These are phyloP conservation scores for Pseudonitzschia pungens DNA, from an alignment of 108 stramenopile species.

Conservation along the genomic window DNA sequence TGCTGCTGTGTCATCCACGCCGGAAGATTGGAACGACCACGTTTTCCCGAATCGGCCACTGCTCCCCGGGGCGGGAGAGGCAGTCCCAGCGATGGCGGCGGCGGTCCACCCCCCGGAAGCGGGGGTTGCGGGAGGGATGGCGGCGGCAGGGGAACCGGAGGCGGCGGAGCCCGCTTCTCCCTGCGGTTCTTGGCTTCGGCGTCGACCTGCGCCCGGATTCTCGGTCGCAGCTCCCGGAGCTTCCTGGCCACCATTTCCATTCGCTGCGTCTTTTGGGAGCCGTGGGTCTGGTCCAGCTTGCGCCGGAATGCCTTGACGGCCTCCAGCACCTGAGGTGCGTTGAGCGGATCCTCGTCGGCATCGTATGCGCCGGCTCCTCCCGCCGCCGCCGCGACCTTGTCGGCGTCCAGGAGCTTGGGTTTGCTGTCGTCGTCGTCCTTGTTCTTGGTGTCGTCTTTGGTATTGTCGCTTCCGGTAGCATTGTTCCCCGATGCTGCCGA, in stretches of 20 bases:
- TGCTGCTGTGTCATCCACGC: constrained; percentile 77
- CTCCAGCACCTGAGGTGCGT: constrained; percentile 72
- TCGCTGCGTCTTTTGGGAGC: constrained; percentile 50
- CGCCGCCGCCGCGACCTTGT: constrained; percentile 43
- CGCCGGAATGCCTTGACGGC: constrained; percentile 77
- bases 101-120: constrained; percentile 21
- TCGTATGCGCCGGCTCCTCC: constrained; percentile 52
- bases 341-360: constrained; percentile 81
- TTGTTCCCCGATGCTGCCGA: not conserved
- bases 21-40: constrained; percentile 77
- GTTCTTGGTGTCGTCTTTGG: not conserved
- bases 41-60: constrained; percentile 45
- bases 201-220: constrained; percentile 38
- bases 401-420: constrained; percentile 26
- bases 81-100: constrained; percentile 25
- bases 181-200: constrained; percentile 23
- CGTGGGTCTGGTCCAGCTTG: constrained; percentile 52
- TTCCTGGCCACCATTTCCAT: constrained; percentile 57
- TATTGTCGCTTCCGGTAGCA: not conserved
- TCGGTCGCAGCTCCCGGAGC: constrained; percentile 44
- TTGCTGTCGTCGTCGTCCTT: not conserved
- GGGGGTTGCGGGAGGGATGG: constrained; percentile 40
- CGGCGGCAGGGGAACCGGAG: constrained; percentile 28
- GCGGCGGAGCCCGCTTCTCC: constrained; percentile 8
- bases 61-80: constrained; percentile 22